Percentiles rank a stretch among this genome's conserved stretches.
These are phyloP conservation scores for Mycena vitilis DNA, from an alignment of 768 basidiomycete species.

Conservation along the genomic window DNA sequence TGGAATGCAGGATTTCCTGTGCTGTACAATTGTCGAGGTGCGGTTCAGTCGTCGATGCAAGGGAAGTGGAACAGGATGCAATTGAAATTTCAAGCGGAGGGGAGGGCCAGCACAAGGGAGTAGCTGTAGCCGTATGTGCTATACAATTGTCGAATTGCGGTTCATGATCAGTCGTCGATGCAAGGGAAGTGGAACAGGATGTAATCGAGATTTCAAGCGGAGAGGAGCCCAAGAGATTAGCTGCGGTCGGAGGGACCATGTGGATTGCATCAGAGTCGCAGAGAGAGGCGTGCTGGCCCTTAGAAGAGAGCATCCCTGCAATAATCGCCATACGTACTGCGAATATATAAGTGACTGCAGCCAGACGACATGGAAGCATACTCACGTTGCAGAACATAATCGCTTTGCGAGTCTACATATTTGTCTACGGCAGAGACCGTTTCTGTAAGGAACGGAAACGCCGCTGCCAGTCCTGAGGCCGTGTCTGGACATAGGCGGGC, in stretches of 20 bases:
- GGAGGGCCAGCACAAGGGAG: background rate
- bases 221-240: background rate
- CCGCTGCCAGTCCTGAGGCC: background rate
- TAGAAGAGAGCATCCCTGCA: background rate
- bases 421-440: conserved; percentile 2
- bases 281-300: background rate
- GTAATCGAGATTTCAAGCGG: background rate
- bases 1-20: too few relatives aligned
- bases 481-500: background rate
- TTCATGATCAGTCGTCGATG: background rate
- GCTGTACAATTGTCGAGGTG: background rate
- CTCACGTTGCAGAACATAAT: conserved; percentile 17
- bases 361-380: background rate
- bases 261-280: background rate
- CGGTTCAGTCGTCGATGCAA: background rate
- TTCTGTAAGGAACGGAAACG: background rate
- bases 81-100: background rate
- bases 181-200: too few relatives aligned
- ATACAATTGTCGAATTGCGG: background rate
- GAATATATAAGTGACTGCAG: background rate
- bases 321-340: conserved; percentile 21
- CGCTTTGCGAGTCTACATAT: conserved; percentile 13
- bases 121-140: background rate
- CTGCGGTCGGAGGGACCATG: too few relatives aligned
- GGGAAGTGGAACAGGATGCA: too few relatives aligned